A percentile compares a stretch with the other conserved stretches of the same genome.
Conservation (phyloP, 805 yeast species). For the Zygotorulaspora florentina region DNA sequence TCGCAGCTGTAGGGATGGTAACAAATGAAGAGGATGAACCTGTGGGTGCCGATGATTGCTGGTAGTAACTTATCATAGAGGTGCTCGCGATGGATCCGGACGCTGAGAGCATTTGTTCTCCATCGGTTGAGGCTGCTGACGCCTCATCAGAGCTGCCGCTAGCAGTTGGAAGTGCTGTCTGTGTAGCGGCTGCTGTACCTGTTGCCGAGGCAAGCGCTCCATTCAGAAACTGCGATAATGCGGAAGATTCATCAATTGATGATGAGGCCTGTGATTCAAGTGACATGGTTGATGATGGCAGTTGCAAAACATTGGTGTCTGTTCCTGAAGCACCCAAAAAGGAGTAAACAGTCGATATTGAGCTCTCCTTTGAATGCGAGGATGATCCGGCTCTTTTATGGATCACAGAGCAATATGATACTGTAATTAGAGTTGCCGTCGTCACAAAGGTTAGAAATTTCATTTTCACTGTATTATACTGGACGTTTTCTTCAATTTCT, state of each 20-base stretch:
- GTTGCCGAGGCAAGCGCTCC: neutral
- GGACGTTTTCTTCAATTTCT: neutral
- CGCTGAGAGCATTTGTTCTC: no score
- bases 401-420: neutral
- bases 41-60: neutral
- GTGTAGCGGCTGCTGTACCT: neutral
- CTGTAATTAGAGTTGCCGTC: neutral
- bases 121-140: neutral
- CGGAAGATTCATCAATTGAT: conserved; percentile 11
- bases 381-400: neutral
- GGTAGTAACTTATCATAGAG: no score
- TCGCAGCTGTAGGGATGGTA: neutral
- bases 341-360: conserved; percentile 11
- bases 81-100: no score
- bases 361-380: neutral
- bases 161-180: neutral
- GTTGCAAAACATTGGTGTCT: conserved; percentile 9
- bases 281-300: conserved; percentile 8
- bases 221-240: conserved; percentile 13
- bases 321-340: conserved; percentile 13
- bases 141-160: neutral
- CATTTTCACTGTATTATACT: neutral
- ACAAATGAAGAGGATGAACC: neutral
- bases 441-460: neutral
- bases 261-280: conserved; percentile 3